Conservation (phyloP, 371 early-diverging fungal genomes). For the Mucor circinelloides region DNA sequence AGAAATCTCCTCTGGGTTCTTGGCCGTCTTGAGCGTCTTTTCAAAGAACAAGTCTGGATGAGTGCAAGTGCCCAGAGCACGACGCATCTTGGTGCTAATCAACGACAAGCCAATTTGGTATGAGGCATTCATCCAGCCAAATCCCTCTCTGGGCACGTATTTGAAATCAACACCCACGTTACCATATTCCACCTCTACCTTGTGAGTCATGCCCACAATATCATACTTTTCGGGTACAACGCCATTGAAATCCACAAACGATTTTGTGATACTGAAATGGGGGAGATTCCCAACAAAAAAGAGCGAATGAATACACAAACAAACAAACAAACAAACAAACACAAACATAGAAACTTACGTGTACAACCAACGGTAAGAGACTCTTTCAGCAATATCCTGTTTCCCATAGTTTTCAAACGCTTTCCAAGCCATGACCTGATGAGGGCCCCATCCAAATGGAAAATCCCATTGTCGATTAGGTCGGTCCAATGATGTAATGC, state of each 20-base stretch:
- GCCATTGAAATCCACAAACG: slow-evolving; percentile 94
- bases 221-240: slow-evolving; percentile 96
- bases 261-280: slow-evolving; percentile 68
- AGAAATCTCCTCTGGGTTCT: slow-evolving; percentile 12
- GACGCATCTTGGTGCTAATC: slow-evolving; percentile 65
- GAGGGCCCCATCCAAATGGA: slow-evolving; percentile 96
- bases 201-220: slow-evolving; percentile 85
- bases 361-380: slow-evolving; percentile 93
- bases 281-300: no score
- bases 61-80: slow-evolving; percentile 81
- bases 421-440: slow-evolving; percentile 94
- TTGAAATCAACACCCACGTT: slow-evolving; percentile 92
- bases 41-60: slow-evolving; percentile 70
- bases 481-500: slow-evolving; percentile 69
- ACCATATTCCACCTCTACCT: slow-evolving; percentile 90
- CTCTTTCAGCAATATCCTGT: slow-evolving; percentile 68
- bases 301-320: not conserved
- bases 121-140: slow-evolving; percentile 97
- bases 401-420: slow-evolving; percentile 83
- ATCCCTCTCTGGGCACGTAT: slow-evolving; percentile 89
- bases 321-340: not conserved
- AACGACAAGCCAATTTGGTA: slow-evolving; percentile 82
- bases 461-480: slow-evolving; percentile 96
- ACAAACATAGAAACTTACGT: slow-evolving; percentile 43
- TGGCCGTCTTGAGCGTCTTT: slow-evolving; percentile 17